phyloP scores from a whole-genome alignment of 2,329 filamentous ascomycete species.

The Exophiala aquamarina region DNA sequence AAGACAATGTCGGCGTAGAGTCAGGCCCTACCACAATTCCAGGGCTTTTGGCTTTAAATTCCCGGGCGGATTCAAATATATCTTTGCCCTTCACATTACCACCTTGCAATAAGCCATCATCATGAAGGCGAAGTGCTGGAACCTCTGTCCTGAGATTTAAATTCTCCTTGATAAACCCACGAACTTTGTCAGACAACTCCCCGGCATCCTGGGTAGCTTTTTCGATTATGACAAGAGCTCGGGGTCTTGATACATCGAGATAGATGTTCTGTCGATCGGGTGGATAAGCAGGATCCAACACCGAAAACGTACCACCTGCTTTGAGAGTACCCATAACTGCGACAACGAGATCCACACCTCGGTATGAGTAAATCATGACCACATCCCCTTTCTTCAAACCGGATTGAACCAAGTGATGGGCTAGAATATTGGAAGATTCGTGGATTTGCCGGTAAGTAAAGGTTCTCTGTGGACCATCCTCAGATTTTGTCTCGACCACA shows the following conservation, averaged over 20 bases:
- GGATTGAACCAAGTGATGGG: constrained; percentile 72
- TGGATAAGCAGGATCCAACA: constrained; percentile 79
- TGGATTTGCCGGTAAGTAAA: constrained; percentile 88
- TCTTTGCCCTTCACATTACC: constrained; percentile 67
- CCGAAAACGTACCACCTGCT: constrained; percentile 59
- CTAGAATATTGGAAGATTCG: constrained; percentile 76
- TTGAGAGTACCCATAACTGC: constrained; percentile 74
- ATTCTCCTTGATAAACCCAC: constrained; percentile 69
- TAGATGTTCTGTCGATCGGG: constrained; percentile 79
- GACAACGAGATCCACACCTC: constrained; percentile 74
- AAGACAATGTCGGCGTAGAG: constrained; percentile 72
- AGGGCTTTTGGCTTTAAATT: constrained; percentile 58
- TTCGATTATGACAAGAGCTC: constrained; percentile 70
- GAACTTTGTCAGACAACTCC: constrained; percentile 60
- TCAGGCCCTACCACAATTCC: constrained; percentile 83
- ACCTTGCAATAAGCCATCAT: constrained; percentile 71
- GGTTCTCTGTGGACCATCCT: constrained; percentile 55
- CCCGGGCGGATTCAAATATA: constrained; percentile 58
- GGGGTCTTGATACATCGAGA: constrained; percentile 74
- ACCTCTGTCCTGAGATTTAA: constrained; percentile 72
- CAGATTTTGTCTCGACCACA: constrained; percentile 63
- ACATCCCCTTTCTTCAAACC: constrained; percentile 80
- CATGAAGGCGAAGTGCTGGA: constrained; percentile 68
- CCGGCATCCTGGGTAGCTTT: constrained; percentile 69
- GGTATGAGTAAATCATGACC: constrained; percentile 88